Percentiles rank a stretch among this genome's conserved stretches.
Evolutionary conservation across 2,329 filamentous ascomycete species (phyloP).

Genomic region (Ophiostoma australiae): DNA sequence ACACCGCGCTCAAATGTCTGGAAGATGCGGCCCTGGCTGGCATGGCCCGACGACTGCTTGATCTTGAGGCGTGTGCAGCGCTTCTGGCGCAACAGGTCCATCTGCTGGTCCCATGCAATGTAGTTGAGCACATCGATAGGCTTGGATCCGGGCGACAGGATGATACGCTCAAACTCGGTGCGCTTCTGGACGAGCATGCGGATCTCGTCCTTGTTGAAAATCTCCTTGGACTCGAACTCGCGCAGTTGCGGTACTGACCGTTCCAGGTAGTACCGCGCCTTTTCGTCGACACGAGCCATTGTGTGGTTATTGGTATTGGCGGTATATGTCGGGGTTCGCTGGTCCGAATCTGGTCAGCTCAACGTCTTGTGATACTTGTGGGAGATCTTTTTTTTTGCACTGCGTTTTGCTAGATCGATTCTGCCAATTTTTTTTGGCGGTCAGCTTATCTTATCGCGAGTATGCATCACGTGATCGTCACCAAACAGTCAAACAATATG

Average conservation of each 20-base stretch:
- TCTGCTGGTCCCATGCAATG: constrained; percentile 63
- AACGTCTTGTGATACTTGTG: not conserved
- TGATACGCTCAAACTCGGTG: constrained; percentile 86
- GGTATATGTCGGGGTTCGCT: not conserved
- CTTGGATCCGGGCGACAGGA: constrained; percentile 74
- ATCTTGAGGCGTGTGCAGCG: constrained; percentile 76
- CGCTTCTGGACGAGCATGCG: constrained; percentile 81
- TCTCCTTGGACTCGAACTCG: constrained; percentile 84
- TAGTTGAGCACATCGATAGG: constrained; percentile 80
- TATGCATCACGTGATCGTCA: constrained; percentile 9
- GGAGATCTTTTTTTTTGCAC: constrained; percentile 13
- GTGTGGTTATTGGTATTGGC: not conserved
- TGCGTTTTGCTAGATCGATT: constrained; percentile 22
- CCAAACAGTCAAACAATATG: too few species aligned
- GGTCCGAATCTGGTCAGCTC: not conserved
- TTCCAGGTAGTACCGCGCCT: constrained; percentile 92
- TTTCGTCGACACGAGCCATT: constrained; percentile 85
- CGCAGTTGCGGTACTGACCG: constrained; percentile 86
- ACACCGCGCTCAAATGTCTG: constrained; percentile 85
- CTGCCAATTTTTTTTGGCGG: constrained; percentile 22
- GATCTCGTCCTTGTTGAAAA: constrained; percentile 91
- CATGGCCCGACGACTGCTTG: constrained; percentile 60
- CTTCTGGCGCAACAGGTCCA: constrained; percentile 74
- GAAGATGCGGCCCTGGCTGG: constrained; percentile 77
- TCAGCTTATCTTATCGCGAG: constrained; percentile 21